A percentile compares a stretch with the other conserved stretches of the same genome.
Evolutionary conservation across 257 asterid species (phyloP).

Genomic region (Plantago ovata): DNA sequence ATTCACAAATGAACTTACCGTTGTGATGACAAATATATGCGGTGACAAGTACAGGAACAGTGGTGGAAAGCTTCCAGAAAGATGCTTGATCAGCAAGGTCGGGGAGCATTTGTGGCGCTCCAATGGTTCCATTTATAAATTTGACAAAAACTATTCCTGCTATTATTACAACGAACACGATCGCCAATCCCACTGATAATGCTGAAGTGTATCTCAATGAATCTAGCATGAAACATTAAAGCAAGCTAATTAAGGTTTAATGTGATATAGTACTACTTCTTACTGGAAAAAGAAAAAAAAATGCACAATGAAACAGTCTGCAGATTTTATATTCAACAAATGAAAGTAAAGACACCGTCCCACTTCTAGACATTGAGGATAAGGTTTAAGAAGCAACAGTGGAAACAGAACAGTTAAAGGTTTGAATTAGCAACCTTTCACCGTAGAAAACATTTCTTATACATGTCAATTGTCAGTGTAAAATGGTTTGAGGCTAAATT

Average conservation of each 20-base stretch:
- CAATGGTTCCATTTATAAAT: conserved; percentile 64
- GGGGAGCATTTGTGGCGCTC: conserved; percentile 72
- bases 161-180: conserved; percentile 74
- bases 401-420: conserved; percentile 10
- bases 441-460: no score
- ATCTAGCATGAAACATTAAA: conserved; percentile 48
- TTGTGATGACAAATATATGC: conserved; percentile 91
- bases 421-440: no score
- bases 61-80: conserved; percentile 85
- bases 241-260: conserved; percentile 12
- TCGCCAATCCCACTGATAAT: conserved; percentile 71
- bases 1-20: conserved; percentile 37
- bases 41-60: conserved; percentile 78
- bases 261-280: conserved; percentile 4
- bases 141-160: conserved; percentile 66
- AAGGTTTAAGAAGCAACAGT: conserved; percentile 2
- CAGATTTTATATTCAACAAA: conserved; percentile 9
- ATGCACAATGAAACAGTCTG: neutral
- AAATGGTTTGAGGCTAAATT: no score
- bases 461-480: no score
- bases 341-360: conserved; percentile 5
- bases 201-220: conserved; percentile 91
- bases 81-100: conserved; percentile 68
- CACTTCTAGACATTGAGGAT: neutral
- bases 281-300: neutral